Conservation (phyloP, 2,329 filamentous ascomycete species). For the Aaosphaeria arxii region DNA sequence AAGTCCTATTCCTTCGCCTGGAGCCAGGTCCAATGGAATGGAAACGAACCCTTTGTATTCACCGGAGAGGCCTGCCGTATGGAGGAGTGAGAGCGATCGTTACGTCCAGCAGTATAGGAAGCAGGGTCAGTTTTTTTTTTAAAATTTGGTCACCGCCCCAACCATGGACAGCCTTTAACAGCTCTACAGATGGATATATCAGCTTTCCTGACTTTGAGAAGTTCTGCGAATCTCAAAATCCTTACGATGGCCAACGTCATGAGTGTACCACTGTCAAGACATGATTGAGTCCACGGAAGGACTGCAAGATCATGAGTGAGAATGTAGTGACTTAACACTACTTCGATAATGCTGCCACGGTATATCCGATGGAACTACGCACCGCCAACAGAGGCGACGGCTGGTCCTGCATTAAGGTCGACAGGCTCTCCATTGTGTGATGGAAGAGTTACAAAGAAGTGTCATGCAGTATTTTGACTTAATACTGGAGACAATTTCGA, state of each 20-base stretch:
- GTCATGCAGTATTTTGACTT: too few relatives aligned
- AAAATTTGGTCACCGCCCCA: constrained; percentile 2
- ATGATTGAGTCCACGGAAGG: constrained; percentile 14
- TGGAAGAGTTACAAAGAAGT: too few relatives aligned
- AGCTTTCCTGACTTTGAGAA: constrained; percentile 73
- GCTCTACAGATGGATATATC: constrained; percentile 56
- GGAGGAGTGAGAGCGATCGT: constrained; percentile 36
- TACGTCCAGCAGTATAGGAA: constrained; percentile 36
- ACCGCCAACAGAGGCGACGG: too few relatives aligned
- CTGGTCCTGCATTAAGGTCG: too few relatives aligned
- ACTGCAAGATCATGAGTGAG: not conserved
- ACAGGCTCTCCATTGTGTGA: too few relatives aligned
- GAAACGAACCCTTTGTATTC: constrained; percentile 23
- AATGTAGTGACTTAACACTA: not conserved
- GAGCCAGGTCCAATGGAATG: constrained; percentile 16
- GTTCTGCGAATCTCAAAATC: constrained; percentile 47
- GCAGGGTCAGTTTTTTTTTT: constrained; percentile 26
- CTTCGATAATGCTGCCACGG: too few relatives aligned
- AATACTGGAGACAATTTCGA: too few relatives aligned
- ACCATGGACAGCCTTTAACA: constrained; percentile 11
- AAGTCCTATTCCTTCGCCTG: constrained; percentile 27
- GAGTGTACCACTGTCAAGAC: constrained; percentile 31
- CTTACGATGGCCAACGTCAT: constrained; percentile 25
- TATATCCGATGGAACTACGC: too few relatives aligned
- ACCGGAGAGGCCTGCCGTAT: constrained; percentile 30